phyloP scores from a whole-genome alignment of 1,284 basidiomycete species.

The Meripilus lineatus region DNA sequence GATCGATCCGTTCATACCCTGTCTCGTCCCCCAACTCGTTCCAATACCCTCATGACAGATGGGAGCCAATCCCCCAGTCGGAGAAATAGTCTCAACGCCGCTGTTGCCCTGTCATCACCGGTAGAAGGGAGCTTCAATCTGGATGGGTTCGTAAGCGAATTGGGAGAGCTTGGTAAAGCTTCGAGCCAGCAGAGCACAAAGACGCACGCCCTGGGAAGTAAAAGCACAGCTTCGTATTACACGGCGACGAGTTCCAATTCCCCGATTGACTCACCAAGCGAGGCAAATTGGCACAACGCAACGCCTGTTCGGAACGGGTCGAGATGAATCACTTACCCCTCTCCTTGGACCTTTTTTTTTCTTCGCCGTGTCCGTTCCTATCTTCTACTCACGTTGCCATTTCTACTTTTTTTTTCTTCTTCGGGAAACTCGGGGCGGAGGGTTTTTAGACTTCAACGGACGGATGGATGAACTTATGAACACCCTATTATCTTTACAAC shows the following conservation, averaged over 20 bases:
- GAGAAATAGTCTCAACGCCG: conserved; percentile 20
- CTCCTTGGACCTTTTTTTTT: too few species aligned
- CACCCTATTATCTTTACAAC: too few species aligned
- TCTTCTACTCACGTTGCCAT: too few species aligned
- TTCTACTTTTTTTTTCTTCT: too few species aligned
- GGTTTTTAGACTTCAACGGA: too few species aligned
- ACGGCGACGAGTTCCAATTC: conserved; percentile 14
- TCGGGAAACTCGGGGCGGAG: too few species aligned
- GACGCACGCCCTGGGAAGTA: conserved; percentile 15
- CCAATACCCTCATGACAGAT: conserved; percentile 20
- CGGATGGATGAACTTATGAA: too few species aligned
- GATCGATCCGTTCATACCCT: conserved; percentile 14
- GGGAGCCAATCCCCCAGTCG: conserved; percentile 21
- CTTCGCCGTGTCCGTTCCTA: too few species aligned
- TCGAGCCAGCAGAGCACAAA: conserved; percentile 12
- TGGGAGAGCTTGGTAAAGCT: conserved; percentile 1
- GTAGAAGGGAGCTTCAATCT: conserved; percentile 4
- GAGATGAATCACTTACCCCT: too few species aligned
- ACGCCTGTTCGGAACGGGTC: too few species aligned
- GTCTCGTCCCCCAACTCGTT: conserved; percentile 27
- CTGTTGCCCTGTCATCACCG: conserved; percentile 13
- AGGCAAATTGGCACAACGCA: too few species aligned
- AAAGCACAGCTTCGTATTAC: conserved; percentile 18
- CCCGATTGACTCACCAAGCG: too few species aligned
- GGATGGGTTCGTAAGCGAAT: conserved; percentile 5